These are phyloP conservation scores for Saturnispora sekii DNA, from an alignment of 805 yeast genomes.

Conservation along the genomic window DNA sequence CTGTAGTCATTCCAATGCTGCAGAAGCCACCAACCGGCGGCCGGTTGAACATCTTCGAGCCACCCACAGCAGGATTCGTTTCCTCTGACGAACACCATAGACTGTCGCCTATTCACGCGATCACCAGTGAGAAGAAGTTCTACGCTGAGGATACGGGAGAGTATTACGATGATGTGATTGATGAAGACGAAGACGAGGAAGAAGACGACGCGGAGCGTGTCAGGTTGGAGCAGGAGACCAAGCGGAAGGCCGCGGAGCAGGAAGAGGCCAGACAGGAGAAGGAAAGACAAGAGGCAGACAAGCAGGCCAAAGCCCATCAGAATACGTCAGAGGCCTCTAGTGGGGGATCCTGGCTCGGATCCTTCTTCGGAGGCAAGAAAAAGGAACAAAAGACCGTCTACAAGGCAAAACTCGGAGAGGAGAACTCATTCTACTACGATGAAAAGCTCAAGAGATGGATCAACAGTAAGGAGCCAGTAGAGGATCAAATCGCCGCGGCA, in stretches of 20 bases:
- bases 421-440: constrained; percentile 66
- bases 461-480: constrained; percentile 55
- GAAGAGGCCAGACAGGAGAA: constrained; percentile 13
- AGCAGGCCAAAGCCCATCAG: neutral
- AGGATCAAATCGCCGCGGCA: constrained; percentile 45
- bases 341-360: constrained; percentile 42
- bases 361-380: constrained; percentile 48
- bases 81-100: neutral
- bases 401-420: constrained; percentile 79
- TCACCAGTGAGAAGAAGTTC: constrained; percentile 20
- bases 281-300: constrained; percentile 11
- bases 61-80: constrained; percentile 13
- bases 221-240: constrained; percentile 28
- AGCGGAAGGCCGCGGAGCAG: constrained; percentile 22
- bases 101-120: constrained; percentile 18
- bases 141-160: constrained; percentile 25
- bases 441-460: constrained; percentile 84
- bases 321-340: constrained; percentile 2
- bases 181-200: constrained; percentile 33
- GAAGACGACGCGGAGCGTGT: constrained; percentile 31
- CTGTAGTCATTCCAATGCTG: constrained; percentile 2
- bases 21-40: neutral
- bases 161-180: constrained; percentile 24
- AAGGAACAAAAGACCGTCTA: constrained; percentile 56
- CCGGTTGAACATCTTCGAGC: constrained; percentile 18